A percentile compares a stretch with the other conserved stretches of the same genome.
phyloP scores from a whole-genome alignment of 305 asterid genomes.

The Fraxinus dipetala region DNA sequence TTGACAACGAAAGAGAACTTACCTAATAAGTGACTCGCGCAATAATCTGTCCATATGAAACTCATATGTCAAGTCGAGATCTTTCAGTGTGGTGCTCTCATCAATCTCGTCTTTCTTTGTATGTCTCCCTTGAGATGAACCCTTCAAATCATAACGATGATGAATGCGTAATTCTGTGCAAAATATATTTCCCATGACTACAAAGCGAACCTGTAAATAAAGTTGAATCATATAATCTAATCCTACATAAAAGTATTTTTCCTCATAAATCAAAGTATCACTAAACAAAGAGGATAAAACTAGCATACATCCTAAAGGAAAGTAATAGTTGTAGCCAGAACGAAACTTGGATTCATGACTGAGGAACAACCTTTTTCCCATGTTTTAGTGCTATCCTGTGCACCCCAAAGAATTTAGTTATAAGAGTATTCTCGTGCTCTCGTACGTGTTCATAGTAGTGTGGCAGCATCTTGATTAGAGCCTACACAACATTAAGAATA shows the following conservation, averaged over 20 bases:
- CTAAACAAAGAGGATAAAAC: constrained; percentile 11
- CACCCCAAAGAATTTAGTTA: constrained; percentile 88
- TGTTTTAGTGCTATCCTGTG: constrained; percentile 63
- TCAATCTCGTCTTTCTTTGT: constrained; percentile 69
- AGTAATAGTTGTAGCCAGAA: neutral
- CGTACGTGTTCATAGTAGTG: constrained; percentile 72
- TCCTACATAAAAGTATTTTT: constrained; percentile 9
- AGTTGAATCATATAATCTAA: constrained; percentile 10
- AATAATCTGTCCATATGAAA: constrained; percentile 86
- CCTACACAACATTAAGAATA: constrained; percentile 43
- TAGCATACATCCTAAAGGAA: constrained; percentile 12
- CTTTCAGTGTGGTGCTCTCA: constrained; percentile 83
- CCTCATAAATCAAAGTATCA: constrained; percentile 5
- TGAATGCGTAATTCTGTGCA: constrained; percentile 88
- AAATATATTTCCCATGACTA: constrained; percentile 98
- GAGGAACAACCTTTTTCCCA: constrained; percentile 67
- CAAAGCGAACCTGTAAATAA: constrained; percentile 74
- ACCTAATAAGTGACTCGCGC: constrained; percentile 78
- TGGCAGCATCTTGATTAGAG: constrained; percentile 78
- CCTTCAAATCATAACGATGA: constrained; percentile 92
- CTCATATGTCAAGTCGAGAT: constrained; percentile 83
- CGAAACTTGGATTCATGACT: constrained; percentile 11
- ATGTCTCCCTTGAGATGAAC: constrained; percentile 83
- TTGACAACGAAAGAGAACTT: constrained; percentile 22
- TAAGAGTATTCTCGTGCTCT: constrained; percentile 81